phyloP scores from a whole-genome alignment of 768 basidiomycete species.

The Coprinopsis strossmayeri region DNA sequence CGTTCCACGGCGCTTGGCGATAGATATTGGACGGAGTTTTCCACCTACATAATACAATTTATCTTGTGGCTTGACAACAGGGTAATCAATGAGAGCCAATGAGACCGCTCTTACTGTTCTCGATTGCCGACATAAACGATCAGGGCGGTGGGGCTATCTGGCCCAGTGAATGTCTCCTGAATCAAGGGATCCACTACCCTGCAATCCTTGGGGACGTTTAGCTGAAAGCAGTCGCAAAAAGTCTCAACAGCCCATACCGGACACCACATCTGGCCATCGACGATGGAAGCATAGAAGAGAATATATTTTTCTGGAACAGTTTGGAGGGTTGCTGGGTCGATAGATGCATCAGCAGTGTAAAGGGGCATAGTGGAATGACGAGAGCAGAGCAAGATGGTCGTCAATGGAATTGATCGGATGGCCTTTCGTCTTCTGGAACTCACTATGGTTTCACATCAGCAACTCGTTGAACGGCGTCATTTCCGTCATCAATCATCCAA shows the following conservation, averaged over 20 bases:
- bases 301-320: slow-evolving; percentile 44
- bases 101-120: slow-evolving; percentile 44
- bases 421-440: neutral
- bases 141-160: slow-evolving; percentile 43
- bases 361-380: slow-evolving; percentile 42
- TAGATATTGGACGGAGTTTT: slow-evolving; percentile 51
- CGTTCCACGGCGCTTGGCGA: slow-evolving; percentile 56
- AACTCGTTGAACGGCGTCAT: neutral
- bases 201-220: slow-evolving; percentile 46
- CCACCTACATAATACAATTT: slow-evolving; percentile 46
- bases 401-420: neutral
- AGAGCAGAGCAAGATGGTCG: slow-evolving; percentile 9
- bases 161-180: slow-evolving; percentile 38
- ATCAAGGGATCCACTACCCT: slow-evolving; percentile 51
- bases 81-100: slow-evolving; percentile 1
- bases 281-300: slow-evolving; percentile 67
- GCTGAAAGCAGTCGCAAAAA: neutral
- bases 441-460: neutral
- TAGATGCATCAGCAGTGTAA: slow-evolving; percentile 26
- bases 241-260: slow-evolving; percentile 44
- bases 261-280: slow-evolving; percentile 64
- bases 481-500: neutral
- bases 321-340: slow-evolving; percentile 30
- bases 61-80: neutral
- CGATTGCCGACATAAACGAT: slow-evolving; percentile 67